Evolutionary conservation across 768 basidiomycete genomes (phyloP), one percentile per base, ranked within the genome.

Genomic region (Leccinellum albellum): DNA sequence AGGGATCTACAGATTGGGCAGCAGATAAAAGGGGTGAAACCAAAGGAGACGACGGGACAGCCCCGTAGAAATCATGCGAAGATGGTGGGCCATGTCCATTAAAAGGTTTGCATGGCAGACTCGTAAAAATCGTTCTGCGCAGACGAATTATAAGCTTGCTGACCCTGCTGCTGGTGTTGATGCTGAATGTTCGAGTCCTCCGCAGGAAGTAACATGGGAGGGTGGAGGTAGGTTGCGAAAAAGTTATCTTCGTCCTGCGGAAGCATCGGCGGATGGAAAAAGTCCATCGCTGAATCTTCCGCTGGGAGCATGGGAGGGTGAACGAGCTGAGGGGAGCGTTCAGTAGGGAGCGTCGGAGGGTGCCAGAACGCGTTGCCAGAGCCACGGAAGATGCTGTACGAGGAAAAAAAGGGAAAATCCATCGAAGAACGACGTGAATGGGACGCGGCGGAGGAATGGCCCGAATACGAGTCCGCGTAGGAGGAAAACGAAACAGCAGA

Each of bases 281-380:
- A 90, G 62, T 89, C 87, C 85, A 88, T 87, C 17, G 83, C 81
- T 20, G 82, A 80, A 54, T 89, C 86, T 32, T 84, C 84, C 5
- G 73, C 55, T 0, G 82, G 82, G 3, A 86, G 76, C 86, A 88
- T 86, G 3, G 86, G 85, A 9, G 88, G 88, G 58, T 90, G 88
- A 59, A 86, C 78, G 40, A 83, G 68, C n/a, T 79, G 76, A 1
- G 82, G 82, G 4, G 85, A 84, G 54, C 78, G 74, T 26, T 80
- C 80, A 60, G 83, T 81, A 4, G 82, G 75, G 62, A 87, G 78
- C 80, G 87, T 86, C 10, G 88, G 86, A 3, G 89, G 88, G 70
- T 91, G 89, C 88, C 88, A 90, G 64, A 88, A 86, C 8, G 86
- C 60, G 29, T 73, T 81, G 0, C 79, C 80, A 6, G 80, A 81